Evolutionary conservation across 495 filamentous ascomycete genomes (phyloP).

Genomic region (Parathielavia appendiculata): DNA sequence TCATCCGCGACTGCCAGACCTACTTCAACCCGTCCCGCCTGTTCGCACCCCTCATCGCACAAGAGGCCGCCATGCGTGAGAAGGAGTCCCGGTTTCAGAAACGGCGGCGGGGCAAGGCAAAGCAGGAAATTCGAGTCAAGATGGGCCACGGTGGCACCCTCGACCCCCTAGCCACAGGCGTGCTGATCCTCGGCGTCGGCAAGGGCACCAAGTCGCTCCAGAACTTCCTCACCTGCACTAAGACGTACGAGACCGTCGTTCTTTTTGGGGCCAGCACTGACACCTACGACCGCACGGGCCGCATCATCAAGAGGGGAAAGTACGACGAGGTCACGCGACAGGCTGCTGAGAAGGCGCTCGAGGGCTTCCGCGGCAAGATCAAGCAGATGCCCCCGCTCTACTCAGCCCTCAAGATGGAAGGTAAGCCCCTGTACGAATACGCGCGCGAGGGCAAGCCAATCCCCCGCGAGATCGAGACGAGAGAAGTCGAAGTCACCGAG

Average conservation of each 20-base stretch:
- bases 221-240: conserved; percentile 78
- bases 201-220: conserved; percentile 78
- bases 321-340: conserved; percentile 76
- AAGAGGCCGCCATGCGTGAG: conserved; percentile 49
- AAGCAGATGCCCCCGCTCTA: conserved; percentile 89
- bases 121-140: conserved; percentile 67
- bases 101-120: conserved; percentile 47
- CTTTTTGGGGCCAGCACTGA: conserved; percentile 92
- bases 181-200: conserved; percentile 82
- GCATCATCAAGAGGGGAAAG: conserved; percentile 64
- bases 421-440: conserved; percentile 93
- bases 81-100: conserved; percentile 52
- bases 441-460: conserved; percentile 80
- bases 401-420: conserved; percentile 85
- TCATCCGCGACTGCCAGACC: conserved; percentile 73
- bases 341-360: conserved; percentile 69
- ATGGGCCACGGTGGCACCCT: conserved; percentile 95
- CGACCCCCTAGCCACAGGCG: conserved; percentile 88
- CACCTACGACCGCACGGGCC: conserved; percentile 81
- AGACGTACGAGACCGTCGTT: conserved; percentile 83
- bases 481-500: conserved; percentile 68
- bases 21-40: conserved; percentile 74
- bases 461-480: conserved; percentile 73
- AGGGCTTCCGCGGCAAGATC: conserved; percentile 74
- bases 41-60: conserved; percentile 68